Evolutionary conservation across 257 asterid species (phyloP), one percentile per base, ranked within the genome.

Genomic region (Ligustrum vulgare): DNA sequence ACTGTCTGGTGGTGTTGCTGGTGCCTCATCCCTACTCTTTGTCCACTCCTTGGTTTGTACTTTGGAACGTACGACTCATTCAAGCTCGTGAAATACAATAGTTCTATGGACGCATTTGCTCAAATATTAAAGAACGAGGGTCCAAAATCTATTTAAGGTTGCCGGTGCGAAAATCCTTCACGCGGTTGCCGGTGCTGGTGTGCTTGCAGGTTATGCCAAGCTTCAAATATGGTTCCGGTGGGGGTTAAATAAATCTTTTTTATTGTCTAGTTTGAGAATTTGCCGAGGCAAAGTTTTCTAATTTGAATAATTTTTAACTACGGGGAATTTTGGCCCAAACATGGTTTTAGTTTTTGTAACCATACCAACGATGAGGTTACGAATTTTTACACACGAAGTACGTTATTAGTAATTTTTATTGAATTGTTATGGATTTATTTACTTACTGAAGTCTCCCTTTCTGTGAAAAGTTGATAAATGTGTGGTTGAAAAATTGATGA

Each of bases 1-100:
- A n/a, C n/a, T n/a, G n/a, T n/a, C n/a, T n/a, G n/a, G n/a, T n/a
- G 81, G 81, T 39, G 79, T 75, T 51, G 79, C 79, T 47, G 79
- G 79, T 35, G 81, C 81, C 64, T 77, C 81, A 65, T 71, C 77
- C 5, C 66, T 77, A 39, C 77, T 77, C 32, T 77, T 77, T 71
- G 80, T 77, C 67, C 71, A 71, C 41, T 77, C 81, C 6, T 77
- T 77, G 79, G 79, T 31, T 68, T 75, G 65, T 75, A 76, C 74
- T 76, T 76, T 28, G 80, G 80, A 56, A n/a, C 69, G 67, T 76
- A 76, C 7, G 80, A 76, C 75, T 76, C 80, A 16, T 12, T 76
- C 60, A 76, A 77, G 65, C 76, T 76, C 4, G 80, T 69, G 60
- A 76, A 76, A 67, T 76, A 69, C 69, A 69, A 69, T 65, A 76